phyloP scores from a whole-genome alignment of 169 alveolate genomes.

The Sarcocystis neurona region DNA sequence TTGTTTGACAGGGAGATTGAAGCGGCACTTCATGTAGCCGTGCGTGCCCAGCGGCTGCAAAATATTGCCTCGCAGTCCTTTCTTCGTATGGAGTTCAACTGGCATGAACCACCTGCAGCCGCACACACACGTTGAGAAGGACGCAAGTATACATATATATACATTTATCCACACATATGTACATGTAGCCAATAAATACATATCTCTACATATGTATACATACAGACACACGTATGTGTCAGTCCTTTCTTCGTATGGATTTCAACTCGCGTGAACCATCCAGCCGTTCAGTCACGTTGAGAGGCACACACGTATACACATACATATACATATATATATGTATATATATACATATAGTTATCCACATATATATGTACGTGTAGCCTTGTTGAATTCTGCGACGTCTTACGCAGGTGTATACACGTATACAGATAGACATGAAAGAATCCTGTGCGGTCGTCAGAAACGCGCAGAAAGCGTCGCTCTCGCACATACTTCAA shows the following conservation, averaged over 20 bases:
- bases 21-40: conserved; percentile 98
- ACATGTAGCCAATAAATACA: no score
- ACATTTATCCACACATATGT: background rate
- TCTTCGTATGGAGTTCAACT: conserved; percentile 95
- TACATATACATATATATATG: background rate
- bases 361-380: no score
- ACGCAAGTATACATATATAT: background rate
- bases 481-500: no score
- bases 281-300: conserved; percentile 4
- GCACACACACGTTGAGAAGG: background rate
- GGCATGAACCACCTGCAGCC: conserved; percentile 90
- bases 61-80: conserved; percentile 97
- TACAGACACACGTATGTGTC: no score
- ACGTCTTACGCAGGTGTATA: no score
- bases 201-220: no score
- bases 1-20: conserved; percentile 92
- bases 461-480: no score
- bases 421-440: no score
- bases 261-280: conserved; percentile 96
- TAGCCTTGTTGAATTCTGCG: no score
- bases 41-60: conserved; percentile 98
- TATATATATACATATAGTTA: no score
- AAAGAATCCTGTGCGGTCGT: no score
- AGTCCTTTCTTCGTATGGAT: conserved; percentile 96
- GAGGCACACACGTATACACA: no score